phyloP scores from a whole-genome alignment of 164 flowering plant genomes.

The Annona cherimola region DNA sequence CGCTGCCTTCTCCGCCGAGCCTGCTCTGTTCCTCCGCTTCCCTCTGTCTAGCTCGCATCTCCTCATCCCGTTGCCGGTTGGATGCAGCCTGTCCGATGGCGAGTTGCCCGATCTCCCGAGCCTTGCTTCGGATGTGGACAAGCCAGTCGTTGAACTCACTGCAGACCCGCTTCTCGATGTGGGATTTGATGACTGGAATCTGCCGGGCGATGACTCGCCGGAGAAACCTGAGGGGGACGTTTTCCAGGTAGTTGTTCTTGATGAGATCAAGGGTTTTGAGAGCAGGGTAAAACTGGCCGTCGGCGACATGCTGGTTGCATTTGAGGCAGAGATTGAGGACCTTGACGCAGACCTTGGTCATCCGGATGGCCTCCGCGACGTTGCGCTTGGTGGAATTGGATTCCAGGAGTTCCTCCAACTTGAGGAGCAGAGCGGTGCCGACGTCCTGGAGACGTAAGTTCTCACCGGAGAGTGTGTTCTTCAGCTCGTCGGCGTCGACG shows the following conservation, averaged over 20 bases:
- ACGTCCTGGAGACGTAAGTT: slow-evolving; percentile 75
- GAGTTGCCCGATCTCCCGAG: slow-evolving; percentile 76
- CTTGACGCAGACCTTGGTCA: slow-evolving; percentile 54
- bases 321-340: slow-evolving; percentile 66
- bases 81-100: slow-evolving; percentile 81
- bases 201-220: slow-evolving; percentile 47
- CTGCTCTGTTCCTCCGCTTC: slow-evolving; percentile 73
- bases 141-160: slow-evolving; percentile 86
- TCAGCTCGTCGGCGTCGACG: slow-evolving; percentile 91
- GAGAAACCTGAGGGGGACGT: slow-evolving; percentile 51
- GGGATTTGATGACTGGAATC: slow-evolving; percentile 58
- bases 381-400: slow-evolving; percentile 67
- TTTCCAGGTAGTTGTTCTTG: slow-evolving; percentile 52
- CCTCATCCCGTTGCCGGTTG: slow-evolving; percentile 77
- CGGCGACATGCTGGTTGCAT: slow-evolving; percentile 64
- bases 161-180: slow-evolving; percentile 67
- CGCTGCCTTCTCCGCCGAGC: slow-evolving; percentile 43
- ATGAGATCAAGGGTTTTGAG: slow-evolving; percentile 70
- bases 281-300: slow-evolving; percentile 78
- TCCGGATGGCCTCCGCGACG: slow-evolving; percentile 64
- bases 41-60: slow-evolving; percentile 68
- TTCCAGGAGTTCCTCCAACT: slow-evolving; percentile 80
- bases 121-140: slow-evolving; percentile 66
- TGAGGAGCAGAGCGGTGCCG: slow-evolving; percentile 56
- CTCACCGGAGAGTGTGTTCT: slow-evolving; percentile 63